Conservation (phyloP, 768 basidiomycete species). For the Phaeolepiota aurea region DNA sequence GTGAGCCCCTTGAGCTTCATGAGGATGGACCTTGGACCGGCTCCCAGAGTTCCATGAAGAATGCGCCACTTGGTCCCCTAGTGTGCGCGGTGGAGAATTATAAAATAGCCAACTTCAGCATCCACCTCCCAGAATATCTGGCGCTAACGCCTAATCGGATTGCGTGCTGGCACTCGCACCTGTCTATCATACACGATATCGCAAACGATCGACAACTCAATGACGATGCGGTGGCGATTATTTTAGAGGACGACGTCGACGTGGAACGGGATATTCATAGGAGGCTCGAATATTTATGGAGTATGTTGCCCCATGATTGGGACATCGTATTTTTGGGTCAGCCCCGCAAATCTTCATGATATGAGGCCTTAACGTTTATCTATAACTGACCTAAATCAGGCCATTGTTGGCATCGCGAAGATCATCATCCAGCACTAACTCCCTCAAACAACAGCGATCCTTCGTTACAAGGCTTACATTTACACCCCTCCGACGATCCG, state of each 20-base stretch:
- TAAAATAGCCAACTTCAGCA: conserved; percentile 22
- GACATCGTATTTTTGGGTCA: conserved; percentile 68
- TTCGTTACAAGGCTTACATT: conserved; percentile 6
- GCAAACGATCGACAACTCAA: conserved; percentile 15
- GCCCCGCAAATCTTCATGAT: conserved; percentile 6
- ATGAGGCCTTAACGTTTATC: background rate
- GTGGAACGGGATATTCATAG: conserved; percentile 55
- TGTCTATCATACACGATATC: conserved; percentile 39
- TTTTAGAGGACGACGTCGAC: conserved; percentile 78
- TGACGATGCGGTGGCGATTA: conserved; percentile 30
- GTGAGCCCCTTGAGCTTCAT: conserved; percentile 16
- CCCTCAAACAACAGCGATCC: background rate
- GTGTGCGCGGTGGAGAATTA: conserved; percentile 36
- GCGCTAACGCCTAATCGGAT: conserved; percentile 51
- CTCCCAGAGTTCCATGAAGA: conserved; percentile 2
- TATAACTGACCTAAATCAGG: conserved; percentile 29
- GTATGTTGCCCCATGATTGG: conserved; percentile 50
- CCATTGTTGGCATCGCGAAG: conserved; percentile 75
- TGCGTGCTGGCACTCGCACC: conserved; percentile 70
- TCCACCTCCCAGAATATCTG: conserved; percentile 33
- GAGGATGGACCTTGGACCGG: conserved; percentile 12
- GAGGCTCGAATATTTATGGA: conserved; percentile 39
- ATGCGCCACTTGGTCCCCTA: conserved; percentile 16
- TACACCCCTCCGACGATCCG: conserved; percentile 54
- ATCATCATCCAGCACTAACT: conserved; percentile 29